Evolutionary conservation across 495 filamentous ascomycete genomes (phyloP).

Genomic region (Cercophora scortea): DNA sequence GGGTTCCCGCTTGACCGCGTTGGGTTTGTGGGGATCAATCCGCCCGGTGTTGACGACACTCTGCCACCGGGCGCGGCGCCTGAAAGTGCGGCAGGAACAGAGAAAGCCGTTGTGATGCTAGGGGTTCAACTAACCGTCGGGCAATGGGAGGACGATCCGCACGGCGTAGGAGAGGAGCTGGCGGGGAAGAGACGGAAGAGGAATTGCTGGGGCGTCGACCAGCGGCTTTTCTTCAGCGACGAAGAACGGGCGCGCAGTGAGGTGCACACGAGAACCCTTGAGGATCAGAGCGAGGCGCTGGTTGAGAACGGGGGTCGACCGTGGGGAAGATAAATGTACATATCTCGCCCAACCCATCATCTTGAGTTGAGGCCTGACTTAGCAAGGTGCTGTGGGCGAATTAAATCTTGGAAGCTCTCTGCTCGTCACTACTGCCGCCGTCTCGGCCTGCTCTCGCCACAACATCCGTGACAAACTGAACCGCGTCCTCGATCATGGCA

Average conservation of each 20-base stretch:
- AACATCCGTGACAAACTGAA: constrained; percentile 54
- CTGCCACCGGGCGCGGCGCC: neutral
- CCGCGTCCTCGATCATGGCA: constrained; percentile 65
- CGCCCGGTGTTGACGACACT: constrained; percentile 38
- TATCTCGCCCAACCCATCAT: too few relatives aligned
- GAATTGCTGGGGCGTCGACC: constrained; percentile 38
- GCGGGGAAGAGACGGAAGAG: constrained; percentile 39
- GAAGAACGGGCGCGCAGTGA: constrained; percentile 28
- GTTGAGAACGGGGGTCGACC: constrained; percentile 22
- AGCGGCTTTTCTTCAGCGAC: constrained; percentile 29
- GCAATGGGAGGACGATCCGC: constrained; percentile 44
- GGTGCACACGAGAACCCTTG: constrained; percentile 16
- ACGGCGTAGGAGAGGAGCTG: constrained; percentile 37
- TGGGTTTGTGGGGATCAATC: constrained; percentile 60
- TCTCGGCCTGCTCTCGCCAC: constrained; percentile 17
- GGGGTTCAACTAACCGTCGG: constrained; percentile 32
- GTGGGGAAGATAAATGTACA: constrained; percentile 14
- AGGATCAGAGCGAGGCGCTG: constrained; percentile 25
- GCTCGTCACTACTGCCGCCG: constrained; percentile 5
- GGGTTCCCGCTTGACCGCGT: constrained; percentile 36
- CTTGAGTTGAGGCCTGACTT: too few relatives aligned
- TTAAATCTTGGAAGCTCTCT: constrained; percentile 16
- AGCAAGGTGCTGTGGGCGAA: too few relatives aligned
- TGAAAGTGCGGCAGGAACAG: constrained; percentile 1
- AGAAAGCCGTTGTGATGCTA: constrained; percentile 27